phyloP scores from a whole-genome alignment of 1,284 basidiomycete genomes.

The Pseudozyma hubeiensis region DNA sequence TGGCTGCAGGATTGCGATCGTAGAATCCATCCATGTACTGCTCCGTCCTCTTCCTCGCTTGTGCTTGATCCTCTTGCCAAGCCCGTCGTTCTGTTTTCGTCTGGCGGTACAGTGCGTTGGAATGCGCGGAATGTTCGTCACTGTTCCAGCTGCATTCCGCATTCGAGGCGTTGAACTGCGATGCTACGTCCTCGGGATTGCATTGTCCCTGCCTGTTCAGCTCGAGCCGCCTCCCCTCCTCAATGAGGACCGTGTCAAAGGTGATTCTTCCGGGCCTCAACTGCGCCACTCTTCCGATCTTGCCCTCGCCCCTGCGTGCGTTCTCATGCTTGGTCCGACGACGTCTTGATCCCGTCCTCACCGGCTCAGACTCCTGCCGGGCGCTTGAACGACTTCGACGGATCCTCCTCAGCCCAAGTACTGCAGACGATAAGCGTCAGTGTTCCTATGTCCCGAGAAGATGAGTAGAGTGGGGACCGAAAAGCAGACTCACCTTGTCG shows the following conservation, averaged over 20 bases:
- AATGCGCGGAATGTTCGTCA: conserved; percentile 26
- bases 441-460: not conserved
- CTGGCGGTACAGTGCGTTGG: conserved; percentile 5
- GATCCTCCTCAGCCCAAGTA: conserved; percentile 16
- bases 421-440: conserved; percentile 1
- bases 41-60: not conserved
- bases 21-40: conserved; percentile 26
- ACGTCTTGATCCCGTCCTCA: not conserved
- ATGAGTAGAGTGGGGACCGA: not conserved
- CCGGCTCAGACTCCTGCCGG: not conserved
- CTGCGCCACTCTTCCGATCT: conserved; percentile 24
- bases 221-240: not conserved
- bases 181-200: not conserved
- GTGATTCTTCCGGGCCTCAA: conserved; percentile 28
- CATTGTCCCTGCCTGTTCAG: not conserved
- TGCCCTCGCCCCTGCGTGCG: conserved; percentile 18
- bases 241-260: not conserved
- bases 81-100: not conserved
- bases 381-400: conserved; percentile 2
- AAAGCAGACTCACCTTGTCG: conserved; percentile 12
- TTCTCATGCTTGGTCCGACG: conserved; percentile 10
- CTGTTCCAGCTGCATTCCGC: too few species aligned
- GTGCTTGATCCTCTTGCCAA: not conserved
- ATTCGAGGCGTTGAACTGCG: too few species aligned
- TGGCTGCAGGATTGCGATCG: conserved; percentile 26